phyloP scores from a whole-genome alignment of 176 grass and related monocot genomes.

The Eremochloa ophiuroides region DNA sequence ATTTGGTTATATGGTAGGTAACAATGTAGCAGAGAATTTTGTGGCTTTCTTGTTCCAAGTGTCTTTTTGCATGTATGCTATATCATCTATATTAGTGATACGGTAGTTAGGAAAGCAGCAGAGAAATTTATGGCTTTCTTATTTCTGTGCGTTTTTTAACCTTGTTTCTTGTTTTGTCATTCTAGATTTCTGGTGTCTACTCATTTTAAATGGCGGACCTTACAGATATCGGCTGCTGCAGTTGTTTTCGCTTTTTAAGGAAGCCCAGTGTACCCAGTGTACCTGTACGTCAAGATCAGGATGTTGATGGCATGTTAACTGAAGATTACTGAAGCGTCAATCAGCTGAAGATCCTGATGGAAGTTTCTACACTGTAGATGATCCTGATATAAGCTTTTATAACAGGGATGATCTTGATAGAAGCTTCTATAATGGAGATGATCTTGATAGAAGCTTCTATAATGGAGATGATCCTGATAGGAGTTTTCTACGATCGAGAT shows the following conservation, averaged over 20 bases:
- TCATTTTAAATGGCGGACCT: conserved; percentile 40
- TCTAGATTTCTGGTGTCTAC: not conserved
- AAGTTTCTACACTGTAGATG: conserved; percentile 2
- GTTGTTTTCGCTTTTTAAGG: conserved; percentile 71
- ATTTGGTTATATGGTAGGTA: too few species aligned
- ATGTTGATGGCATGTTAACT: conserved; percentile 21
- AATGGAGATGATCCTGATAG: conserved; percentile 30
- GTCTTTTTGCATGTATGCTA: not conserved
- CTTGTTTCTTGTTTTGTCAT: not conserved
- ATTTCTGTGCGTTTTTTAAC: not conserved
- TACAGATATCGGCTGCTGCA: conserved; percentile 65
- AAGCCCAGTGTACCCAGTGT: conserved; percentile 35
- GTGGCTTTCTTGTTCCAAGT: too few species aligned
- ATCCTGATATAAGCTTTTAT: conserved; percentile 34
- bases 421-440: conserved; percentile 43
- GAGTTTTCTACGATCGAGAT: conserved; percentile 40
- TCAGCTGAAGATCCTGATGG: conserved; percentile 34
- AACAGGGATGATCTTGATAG: conserved; percentile 30
- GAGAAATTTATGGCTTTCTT: not conserved
- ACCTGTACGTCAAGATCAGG: not conserved
- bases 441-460: conserved; percentile 38
- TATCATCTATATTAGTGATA: not conserved
- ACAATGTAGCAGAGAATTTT: too few species aligned
- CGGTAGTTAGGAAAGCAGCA: not conserved
- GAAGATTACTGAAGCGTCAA: conserved; percentile 42